Conservation (phyloP, 441 rosid species). For the Euphorbia corollata region DNA sequence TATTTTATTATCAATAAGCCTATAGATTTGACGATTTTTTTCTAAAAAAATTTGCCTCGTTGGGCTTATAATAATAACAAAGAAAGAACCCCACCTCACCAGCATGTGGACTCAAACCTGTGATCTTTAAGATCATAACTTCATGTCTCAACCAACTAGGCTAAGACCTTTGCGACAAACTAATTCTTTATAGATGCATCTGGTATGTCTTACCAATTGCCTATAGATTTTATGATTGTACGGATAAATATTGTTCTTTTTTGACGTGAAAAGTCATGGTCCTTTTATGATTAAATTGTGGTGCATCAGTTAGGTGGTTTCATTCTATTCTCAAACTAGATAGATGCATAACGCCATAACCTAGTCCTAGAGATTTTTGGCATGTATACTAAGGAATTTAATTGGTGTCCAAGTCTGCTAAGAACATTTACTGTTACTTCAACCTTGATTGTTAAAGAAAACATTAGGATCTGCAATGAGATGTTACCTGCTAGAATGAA, state of each 20-base stretch:
- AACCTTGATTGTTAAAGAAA: neutral
- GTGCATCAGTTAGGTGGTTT: neutral
- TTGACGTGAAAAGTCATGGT: neutral
- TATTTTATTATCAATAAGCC: neutral
- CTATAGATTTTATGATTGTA: neutral
- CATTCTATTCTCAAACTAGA: neutral
- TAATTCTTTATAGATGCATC: too few species aligned
- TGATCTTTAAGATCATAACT: too few species aligned
- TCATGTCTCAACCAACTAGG: too few species aligned
- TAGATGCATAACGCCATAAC: neutral
- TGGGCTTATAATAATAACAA: too few species aligned
- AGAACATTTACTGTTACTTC: neutral
- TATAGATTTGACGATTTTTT: neutral
- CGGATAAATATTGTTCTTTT: neutral
- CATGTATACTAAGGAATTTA: neutral
- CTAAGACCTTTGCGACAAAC: too few species aligned
- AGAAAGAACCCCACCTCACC: too few species aligned
- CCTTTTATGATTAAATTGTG: neutral
- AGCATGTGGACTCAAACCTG: too few species aligned
- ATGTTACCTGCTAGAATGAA: conserved; percentile 63
- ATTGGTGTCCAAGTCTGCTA: neutral
- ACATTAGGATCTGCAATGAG: neutral
- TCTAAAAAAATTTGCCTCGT: too few species aligned
- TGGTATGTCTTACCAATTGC: too few species aligned
- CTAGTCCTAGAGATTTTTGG: too few species aligned